These are phyloP conservation scores for Ceratocystis harringtonii DNA, from an alignment of 2,329 filamentous ascomycete species.

Conservation along the genomic window DNA sequence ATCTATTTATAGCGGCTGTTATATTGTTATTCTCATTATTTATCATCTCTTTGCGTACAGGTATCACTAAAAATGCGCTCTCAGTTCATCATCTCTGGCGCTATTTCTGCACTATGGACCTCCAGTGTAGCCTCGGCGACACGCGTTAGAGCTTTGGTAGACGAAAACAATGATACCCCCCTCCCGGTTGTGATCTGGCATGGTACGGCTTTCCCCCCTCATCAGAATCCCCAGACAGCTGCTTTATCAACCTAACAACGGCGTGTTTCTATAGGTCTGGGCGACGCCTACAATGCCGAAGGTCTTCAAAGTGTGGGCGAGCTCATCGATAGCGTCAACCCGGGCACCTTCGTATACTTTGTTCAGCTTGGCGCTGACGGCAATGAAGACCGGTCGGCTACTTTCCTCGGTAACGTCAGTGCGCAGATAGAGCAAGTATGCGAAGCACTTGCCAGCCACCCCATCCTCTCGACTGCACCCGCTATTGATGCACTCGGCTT, in stretches of 20 bases:
- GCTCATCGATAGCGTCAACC: conserved; percentile 59
- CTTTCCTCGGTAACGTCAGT: conserved; percentile 83
- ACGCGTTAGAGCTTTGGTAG: conserved; percentile 18
- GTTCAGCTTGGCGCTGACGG: conserved; percentile 55
- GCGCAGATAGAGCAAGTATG: conserved; percentile 65
- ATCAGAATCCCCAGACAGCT: neutral
- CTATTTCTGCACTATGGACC: conserved; percentile 9
- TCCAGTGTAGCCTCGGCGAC: conserved; percentile 22
- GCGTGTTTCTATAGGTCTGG: conserved; percentile 30
- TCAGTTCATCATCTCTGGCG: conserved; percentile 5
- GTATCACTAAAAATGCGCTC: conserved; percentile 9
- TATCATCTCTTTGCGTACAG: neutral
- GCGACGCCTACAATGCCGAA: conserved; percentile 60
- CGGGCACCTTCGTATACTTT: conserved; percentile 71
- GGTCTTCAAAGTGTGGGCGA: conserved; percentile 56
- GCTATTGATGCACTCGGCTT: conserved; percentile 87
- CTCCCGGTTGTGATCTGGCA: conserved; percentile 93
- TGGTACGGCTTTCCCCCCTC: conserved; percentile 27
- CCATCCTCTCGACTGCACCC: conserved; percentile 65
- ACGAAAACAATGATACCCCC: conserved; percentile 44
- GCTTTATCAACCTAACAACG: neutral
- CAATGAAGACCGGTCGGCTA: conserved; percentile 58
- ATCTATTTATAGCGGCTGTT: neutral
- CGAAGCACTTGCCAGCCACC: conserved; percentile 56
- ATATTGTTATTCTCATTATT: neutral